These are phyloP conservation scores for Rhizopogon vinicolor DNA, from an alignment of 768 basidiomycete species.

Conservation along the genomic window DNA sequence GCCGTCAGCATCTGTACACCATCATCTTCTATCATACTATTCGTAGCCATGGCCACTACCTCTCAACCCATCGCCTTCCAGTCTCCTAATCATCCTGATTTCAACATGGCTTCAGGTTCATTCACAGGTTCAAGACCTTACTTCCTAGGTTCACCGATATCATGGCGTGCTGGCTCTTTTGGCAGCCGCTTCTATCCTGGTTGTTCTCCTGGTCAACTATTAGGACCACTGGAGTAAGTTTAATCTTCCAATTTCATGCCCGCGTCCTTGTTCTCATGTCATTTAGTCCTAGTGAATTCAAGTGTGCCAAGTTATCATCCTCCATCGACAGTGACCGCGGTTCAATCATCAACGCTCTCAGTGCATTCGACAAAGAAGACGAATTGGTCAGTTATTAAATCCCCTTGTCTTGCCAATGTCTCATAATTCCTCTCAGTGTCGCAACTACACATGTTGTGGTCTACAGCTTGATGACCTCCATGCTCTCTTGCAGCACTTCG, in stretches of 20 bases:
- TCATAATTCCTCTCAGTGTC: slow-evolving; percentile 43
- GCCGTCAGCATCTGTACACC: slow-evolving; percentile 5
- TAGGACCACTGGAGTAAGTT: slow-evolving; percentile 64
- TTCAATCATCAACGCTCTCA: slow-evolving; percentile 60
- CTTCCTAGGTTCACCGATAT: slow-evolving; percentile 69
- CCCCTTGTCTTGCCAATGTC: background rate
- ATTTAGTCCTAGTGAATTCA: slow-evolving; percentile 41
- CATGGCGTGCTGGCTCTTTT: slow-evolving; percentile 65
- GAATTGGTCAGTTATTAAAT: slow-evolving; percentile 51
- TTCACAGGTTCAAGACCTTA: slow-evolving; percentile 54
- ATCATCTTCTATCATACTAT: background rate
- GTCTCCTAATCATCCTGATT: slow-evolving; percentile 17
- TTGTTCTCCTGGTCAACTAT: slow-evolving; percentile 56
- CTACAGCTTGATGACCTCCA: slow-evolving; percentile 71
- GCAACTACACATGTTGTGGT: slow-evolving; percentile 90
- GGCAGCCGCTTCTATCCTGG: slow-evolving; percentile 60
- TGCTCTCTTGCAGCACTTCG: slow-evolving; percentile 88
- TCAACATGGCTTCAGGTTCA: slow-evolving; percentile 42
- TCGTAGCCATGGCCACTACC: slow-evolving; percentile 27
- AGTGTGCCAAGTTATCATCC: slow-evolving; percentile 40
- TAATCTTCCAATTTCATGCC: background rate
- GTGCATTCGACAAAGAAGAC: slow-evolving; percentile 62
- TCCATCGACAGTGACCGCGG: slow-evolving; percentile 61
- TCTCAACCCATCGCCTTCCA: slow-evolving; percentile 44
- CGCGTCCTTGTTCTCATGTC: background rate